Percentiles rank a stretch among this genome's conserved stretches.
Evolutionary conservation across 1,284 basidiomycete species (phyloP).

Genomic region (Puccinia horiana): DNA sequence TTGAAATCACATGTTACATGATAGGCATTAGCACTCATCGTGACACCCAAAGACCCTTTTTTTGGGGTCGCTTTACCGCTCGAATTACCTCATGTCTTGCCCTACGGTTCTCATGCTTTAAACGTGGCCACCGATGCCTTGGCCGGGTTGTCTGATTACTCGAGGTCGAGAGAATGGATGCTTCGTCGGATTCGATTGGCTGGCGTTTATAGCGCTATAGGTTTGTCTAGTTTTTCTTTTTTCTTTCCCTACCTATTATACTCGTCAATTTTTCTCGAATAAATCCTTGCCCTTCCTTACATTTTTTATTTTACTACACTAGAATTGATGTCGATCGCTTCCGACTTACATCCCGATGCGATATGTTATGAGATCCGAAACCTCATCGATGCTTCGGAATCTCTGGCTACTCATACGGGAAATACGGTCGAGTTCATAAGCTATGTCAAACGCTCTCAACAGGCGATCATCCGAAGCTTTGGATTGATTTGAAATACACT

Average conservation of each 20-base stretch:
- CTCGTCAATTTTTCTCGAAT: not conserved
- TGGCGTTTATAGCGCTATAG: conserved; percentile 28
- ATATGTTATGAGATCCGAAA: not conserved
- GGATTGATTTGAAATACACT: conserved; percentile 1
- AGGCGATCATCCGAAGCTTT: conserved; percentile 15
- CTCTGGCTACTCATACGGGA: not conserved
- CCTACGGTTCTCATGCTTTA: conserved; percentile 29
- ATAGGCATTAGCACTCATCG: conserved; percentile 8
- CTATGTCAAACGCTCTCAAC: conserved; percentile 28
- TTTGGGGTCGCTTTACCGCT: conserved; percentile 26
- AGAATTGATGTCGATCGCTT: conserved; percentile 13
- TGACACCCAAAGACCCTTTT: conserved; percentile 25
- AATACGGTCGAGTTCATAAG: conserved; percentile 23
- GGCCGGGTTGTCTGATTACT: conserved; percentile 22
- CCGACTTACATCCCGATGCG: not conserved
- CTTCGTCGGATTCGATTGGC: conserved; percentile 32
- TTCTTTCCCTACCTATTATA: not conserved
- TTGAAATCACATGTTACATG: not conserved
- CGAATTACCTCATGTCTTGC: conserved; percentile 31
- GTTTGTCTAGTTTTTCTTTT: conserved; percentile 1
- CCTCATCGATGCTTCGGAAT: conserved; percentile 16
- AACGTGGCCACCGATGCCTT: conserved; percentile 14
- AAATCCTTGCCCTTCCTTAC: not conserved
- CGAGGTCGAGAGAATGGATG: conserved; percentile 35
- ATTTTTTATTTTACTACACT: not conserved